A percentile compares a stretch with the other conserved stretches of the same genome.
These are phyloP conservation scores for Boletus reticulatus DNA, from an alignment of 768 basidiomycete species.

Conservation along the genomic window DNA sequence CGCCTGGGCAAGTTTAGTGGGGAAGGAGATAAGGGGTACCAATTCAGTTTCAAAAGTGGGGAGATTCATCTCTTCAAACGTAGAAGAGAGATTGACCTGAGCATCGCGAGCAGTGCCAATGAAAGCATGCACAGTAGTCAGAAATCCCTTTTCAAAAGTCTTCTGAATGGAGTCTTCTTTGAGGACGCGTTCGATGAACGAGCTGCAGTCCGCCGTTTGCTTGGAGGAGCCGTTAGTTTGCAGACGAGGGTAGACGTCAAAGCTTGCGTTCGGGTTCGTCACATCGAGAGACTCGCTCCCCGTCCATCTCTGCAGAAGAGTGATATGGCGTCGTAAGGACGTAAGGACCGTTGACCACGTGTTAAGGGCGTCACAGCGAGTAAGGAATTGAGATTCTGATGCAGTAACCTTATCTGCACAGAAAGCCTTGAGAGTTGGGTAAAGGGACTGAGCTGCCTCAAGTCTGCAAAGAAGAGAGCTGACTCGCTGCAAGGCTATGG, in stretches of 20 bases:
- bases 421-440: constrained; percentile 81
- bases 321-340: constrained; percentile 80
- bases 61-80: constrained; percentile 86
- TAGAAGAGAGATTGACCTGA: constrained; percentile 72
- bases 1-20: constrained; percentile 91
- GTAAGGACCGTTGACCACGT: constrained; percentile 90
- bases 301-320: constrained; percentile 87
- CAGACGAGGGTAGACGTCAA: constrained; percentile 42
- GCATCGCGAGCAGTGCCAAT: constrained; percentile 84
- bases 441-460: constrained; percentile 81
- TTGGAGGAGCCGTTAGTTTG: constrained; percentile 39
- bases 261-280: constrained; percentile 69
- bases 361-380: constrained; percentile 85
- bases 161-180: constrained; percentile 97
- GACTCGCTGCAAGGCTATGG: constrained; percentile 59
- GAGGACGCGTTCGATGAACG: constrained; percentile 89
- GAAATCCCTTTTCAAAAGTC: constrained; percentile 88
- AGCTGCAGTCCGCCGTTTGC: constrained; percentile 60
- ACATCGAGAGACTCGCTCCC: constrained; percentile 91
- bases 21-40: constrained; percentile 91
- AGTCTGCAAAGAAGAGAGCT: constrained; percentile 67
- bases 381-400: constrained; percentile 62
- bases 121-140: constrained; percentile 83
- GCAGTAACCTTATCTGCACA: constrained; percentile 75
- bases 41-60: constrained; percentile 89